Evolutionary conservation across 495 filamentous ascomycete species (phyloP), one percentile per base, ranked within the genome.

Genomic region (Penicillium coprophilum): DNA sequence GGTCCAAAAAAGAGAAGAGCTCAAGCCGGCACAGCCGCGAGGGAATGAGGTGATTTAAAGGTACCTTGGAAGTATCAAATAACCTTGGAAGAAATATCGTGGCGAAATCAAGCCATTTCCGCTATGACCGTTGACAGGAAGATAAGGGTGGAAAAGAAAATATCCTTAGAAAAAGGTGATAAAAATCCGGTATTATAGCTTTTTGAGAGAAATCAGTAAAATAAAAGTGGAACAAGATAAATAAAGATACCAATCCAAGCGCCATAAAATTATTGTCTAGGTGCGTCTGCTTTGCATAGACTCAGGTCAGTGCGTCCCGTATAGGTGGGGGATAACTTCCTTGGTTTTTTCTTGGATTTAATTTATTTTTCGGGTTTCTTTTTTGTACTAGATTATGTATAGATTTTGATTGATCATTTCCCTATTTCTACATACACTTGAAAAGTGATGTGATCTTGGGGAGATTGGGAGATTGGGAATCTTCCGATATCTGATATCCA

Each of bases 51-150:
- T 67, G 34, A 62, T 47, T 57, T 65, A 49, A 32, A 38, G 34
- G 34, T 17, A 38, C n/a, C 34, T n/a, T 38, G 34, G 45, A 65
- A 51, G 64, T 64, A 57, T 53, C 53, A 38, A 38, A 27, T 34
- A 59, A 64, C 39, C 20, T 58, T 67, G 51, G 64, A 50, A 50
- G 53, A 59, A 50, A 21, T 45, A 49, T 54, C 43, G 62, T 41
- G 58, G 58, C 64, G 24, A 50, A 60, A 61, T 55, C 39, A 63
- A 46, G 61, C 61, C 64, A 61, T 64, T 41, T 49, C 61, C 58
- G 58, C 59, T 57, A 55, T 58, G 59, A 65, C 62, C 57, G 58
- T 62, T 59, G 34, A 32, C 13, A 56, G 36, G 36, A 46, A 51
- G 38, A 58, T 47, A 54, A 52, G 38, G 44, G n/a, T 28, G 43